Base-by-base conservation (phyloP, 306 rosid genomes). In the Clitoria ternatea region DNA sequence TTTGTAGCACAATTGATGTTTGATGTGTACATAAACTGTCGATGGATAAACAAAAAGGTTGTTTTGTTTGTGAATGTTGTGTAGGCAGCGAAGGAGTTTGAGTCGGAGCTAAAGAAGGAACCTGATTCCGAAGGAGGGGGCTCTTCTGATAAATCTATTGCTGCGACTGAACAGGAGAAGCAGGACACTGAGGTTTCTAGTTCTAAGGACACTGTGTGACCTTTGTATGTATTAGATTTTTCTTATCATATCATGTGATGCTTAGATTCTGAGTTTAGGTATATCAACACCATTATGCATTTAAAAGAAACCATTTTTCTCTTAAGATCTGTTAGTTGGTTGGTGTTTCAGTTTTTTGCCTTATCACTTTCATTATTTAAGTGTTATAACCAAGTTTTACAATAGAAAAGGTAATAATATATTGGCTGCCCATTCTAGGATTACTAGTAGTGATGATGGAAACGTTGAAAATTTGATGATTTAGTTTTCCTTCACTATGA, bases 61-160 rank as follows among this genome's bases (percentile, higher is more conserved):
- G 13, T 37, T 8, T 45, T 14, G 40, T 73, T 45, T 72, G 62
- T 79, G 15, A 56, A 73, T 76, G n/a, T 24, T 77, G 5, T 79
- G 24, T 83, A 94, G 99, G 99, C 99, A 3, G 99, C 99, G 8
- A 94, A 91, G 83, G 99, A 94, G 84, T 94, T 94, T 43, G 99
- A 94, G 68, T 78, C 96, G 0, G 99, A 94, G 87, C 79, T 94
- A 59, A 94, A 87, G 77, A 86, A 77, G 66, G 94, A 87, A 59
- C 96, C 97, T 0, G 92, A 80, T 33, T 52, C 88, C 26, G 37
- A 1, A 0, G 54, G 19, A 54, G 98, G 69, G 67, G 73, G 61
- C 6, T 62, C 85, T 3, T 69, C 77, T 17, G 91, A 85, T 18
- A 80, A 85, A 75, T 67, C 91, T 27, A 45, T 69, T 45, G 73